These are phyloP conservation scores for Talaromyces sp. DNA, from an alignment of 2,329 filamentous ascomycete species.

Conservation along the genomic window DNA sequence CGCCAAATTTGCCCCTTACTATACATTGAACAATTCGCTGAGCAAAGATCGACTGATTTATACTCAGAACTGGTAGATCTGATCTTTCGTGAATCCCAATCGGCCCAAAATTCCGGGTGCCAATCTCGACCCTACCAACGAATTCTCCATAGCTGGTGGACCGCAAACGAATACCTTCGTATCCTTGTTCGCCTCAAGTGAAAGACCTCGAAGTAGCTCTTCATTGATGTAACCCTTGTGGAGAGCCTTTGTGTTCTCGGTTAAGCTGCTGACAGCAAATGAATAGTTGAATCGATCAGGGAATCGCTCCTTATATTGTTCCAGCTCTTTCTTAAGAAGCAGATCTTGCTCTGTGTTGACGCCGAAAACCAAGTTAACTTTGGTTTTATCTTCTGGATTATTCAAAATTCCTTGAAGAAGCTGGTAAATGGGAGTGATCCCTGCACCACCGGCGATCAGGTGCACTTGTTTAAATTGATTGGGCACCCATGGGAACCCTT, in stretches of 20 bases:
- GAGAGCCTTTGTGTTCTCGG: slow-evolving; percentile 41
- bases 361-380: slow-evolving; percentile 66
- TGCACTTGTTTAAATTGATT: slow-evolving; percentile 57
- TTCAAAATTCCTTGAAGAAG: slow-evolving; percentile 64
- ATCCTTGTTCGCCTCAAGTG: slow-evolving; percentile 45
- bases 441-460: slow-evolving; percentile 70
- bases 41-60: not conserved
- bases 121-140: slow-evolving; percentile 32
- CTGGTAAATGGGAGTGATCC: slow-evolving; percentile 72
- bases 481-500: slow-evolving; percentile 58
- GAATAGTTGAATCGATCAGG: slow-evolving; percentile 60
- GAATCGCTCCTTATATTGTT: slow-evolving; percentile 51
- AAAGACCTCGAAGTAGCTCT: slow-evolving; percentile 57
- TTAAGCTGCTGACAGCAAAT: slow-evolving; percentile 58
- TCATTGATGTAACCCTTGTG: slow-evolving; percentile 62
- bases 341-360: slow-evolving; percentile 68
- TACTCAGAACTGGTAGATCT: slow-evolving; percentile 62
- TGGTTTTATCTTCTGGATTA: slow-evolving; percentile 64
- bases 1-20: not conserved
- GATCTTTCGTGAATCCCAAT: slow-evolving; percentile 60
- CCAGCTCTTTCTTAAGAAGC: slow-evolving; percentile 60
- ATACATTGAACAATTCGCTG: not conserved
- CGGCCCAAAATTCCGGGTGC: slow-evolving; percentile 57
- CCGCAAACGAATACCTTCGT: slow-evolving; percentile 70
- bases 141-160: slow-evolving; percentile 66